These are phyloP conservation scores for Retiboletus fuscus DNA, from an alignment of 1,284 basidiomycete genomes.

Conservation along the genomic window DNA sequence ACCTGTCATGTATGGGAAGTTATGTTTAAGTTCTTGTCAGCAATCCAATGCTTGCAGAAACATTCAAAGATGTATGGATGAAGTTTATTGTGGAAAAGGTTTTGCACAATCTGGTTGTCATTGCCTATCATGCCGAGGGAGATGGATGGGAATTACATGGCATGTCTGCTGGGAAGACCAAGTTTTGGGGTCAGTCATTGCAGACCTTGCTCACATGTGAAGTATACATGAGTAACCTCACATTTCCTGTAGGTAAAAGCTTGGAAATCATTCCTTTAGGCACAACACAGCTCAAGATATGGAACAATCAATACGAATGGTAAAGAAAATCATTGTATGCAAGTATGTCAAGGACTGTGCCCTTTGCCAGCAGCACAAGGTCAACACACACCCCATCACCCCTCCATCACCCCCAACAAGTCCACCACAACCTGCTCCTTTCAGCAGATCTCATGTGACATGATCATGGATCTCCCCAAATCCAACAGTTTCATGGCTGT, in stretches of 20 bases:
- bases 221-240: conserved; percentile 30
- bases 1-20: conserved; percentile 15
- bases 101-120: conserved; percentile 84
- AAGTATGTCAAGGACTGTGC: too few relatives aligned
- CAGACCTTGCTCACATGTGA: conserved; percentile 29
- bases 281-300: conserved; percentile 72
- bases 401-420: too few relatives aligned
- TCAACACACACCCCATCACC: too few relatives aligned
- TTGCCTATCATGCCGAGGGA: conserved; percentile 88
- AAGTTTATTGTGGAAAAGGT: conserved; percentile 91
- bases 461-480: too few relatives aligned
- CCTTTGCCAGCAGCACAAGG: too few relatives aligned
- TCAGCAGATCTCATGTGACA: too few relatives aligned
- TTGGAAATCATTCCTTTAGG: conserved; percentile 86
- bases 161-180: conserved; percentile 83
- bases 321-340: conserved; percentile 45
- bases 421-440: too few relatives aligned
- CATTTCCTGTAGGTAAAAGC: conserved; percentile 72
- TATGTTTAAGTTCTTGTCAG: conserved; percentile 52
- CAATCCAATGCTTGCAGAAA: conserved; percentile 90
- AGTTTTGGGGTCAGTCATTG: conserved; percentile 82
- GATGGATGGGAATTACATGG: conserved; percentile 79
- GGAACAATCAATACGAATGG: conserved; percentile 76
- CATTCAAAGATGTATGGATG: conserved; percentile 85
- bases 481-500: too few relatives aligned